Evolutionary conservation across 2,329 filamentous ascomycete genomes (phyloP).

Genomic region (Neocatenulostroma microsporum): DNA sequence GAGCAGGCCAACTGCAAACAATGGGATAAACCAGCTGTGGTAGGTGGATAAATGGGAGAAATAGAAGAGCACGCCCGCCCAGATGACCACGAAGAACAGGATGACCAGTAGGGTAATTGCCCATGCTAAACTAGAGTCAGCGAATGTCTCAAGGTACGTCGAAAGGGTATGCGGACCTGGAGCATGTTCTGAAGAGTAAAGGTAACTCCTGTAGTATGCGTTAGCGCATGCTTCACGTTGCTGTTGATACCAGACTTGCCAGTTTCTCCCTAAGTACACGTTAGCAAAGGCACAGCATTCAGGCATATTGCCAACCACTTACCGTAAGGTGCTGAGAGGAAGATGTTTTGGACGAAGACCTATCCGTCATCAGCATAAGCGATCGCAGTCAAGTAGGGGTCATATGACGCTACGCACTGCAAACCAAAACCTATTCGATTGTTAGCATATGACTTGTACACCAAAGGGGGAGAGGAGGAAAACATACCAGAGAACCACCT

Average conservation of each 20-base stretch:
- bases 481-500: constrained; percentile 60
- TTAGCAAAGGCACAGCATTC: too few relatives aligned
- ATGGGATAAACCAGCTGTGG: constrained; percentile 57
- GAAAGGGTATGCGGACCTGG: constrained; percentile 48
- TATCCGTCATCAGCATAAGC: too few relatives aligned
- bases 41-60: constrained; percentile 48
- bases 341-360: constrained; percentile 62
- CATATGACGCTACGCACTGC: too few relatives aligned
- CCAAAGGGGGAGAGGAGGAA: too few relatives aligned
- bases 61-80: constrained; percentile 44
- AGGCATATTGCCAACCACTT: too few relatives aligned
- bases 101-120: constrained; percentile 49
- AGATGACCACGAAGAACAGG: constrained; percentile 47
- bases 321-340: constrained; percentile 55
- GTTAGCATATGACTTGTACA: too few relatives aligned
- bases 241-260: too few relatives aligned
- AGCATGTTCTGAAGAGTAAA: constrained; percentile 53
- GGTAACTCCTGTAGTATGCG: constrained; percentile 57
- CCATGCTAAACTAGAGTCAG: too few relatives aligned
- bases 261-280: too few relatives aligned
- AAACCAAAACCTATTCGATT: too few relatives aligned
- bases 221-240: too few relatives aligned
- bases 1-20: constrained; percentile 57
- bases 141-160: too few relatives aligned
- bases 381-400: constrained; percentile 54